A percentile compares a stretch with the other conserved stretches of the same genome.
Conservation (phyloP, 768 basidiomycete species). For the Mycena capillaripes region DNA sequence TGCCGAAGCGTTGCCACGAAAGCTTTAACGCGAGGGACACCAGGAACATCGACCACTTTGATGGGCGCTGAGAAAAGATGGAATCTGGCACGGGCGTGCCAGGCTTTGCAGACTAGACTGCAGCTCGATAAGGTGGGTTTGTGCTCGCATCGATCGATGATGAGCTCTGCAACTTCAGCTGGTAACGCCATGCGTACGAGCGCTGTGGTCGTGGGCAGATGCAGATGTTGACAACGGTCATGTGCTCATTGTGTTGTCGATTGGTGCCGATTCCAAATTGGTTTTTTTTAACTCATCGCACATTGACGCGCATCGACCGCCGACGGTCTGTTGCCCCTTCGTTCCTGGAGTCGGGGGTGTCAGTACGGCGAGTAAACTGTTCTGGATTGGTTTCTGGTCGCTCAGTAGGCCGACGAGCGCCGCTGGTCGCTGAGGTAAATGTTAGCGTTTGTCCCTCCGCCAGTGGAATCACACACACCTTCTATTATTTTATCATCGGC, state of each 20-base stretch:
- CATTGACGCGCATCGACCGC: conserved; percentile 32
- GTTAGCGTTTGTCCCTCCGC: not conserved
- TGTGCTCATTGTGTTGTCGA: conserved; percentile 2
- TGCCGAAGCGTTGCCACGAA: conserved; percentile 26
- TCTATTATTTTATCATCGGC: conserved; percentile 78
- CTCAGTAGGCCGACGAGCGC: conserved; percentile 20
- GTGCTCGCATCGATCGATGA: conserved; percentile 31
- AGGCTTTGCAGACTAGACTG: conserved; percentile 32
- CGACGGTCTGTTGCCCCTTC: conserved; percentile 5
- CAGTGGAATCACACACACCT: conserved; percentile 56
- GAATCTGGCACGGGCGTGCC: conserved; percentile 32
- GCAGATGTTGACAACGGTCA: conserved; percentile 16
- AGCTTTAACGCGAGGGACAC: conserved; percentile 19
- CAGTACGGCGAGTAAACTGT: not conserved
- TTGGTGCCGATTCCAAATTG: not conserved
- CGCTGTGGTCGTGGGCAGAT: not conserved
- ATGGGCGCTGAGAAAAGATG: conserved; percentile 25
- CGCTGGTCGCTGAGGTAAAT: conserved; percentile 13
- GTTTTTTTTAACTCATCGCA: conserved; percentile 9
- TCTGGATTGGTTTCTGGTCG: conserved; percentile 9
- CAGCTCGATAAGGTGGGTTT: conserved; percentile 23
- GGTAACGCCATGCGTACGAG: conserved; percentile 26
- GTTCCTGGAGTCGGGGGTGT: conserved; percentile 23
- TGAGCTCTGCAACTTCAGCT: conserved; percentile 32
- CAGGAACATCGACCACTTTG: conserved; percentile 25